These are phyloP conservation scores for Wickerhamiella lipophila DNA, from an alignment of 805 yeast genomes.

Conservation along the genomic window DNA sequence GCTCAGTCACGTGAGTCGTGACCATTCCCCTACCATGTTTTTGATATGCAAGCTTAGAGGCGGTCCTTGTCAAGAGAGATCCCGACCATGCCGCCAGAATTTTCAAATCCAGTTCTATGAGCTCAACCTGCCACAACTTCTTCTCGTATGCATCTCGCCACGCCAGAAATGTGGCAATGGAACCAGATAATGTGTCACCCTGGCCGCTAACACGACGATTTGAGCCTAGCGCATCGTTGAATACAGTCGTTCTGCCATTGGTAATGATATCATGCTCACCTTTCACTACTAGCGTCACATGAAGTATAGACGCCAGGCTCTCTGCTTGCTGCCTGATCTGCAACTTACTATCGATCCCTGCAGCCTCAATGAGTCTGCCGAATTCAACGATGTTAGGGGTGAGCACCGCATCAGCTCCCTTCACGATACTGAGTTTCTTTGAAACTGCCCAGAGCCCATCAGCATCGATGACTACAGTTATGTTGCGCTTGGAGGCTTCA, in stretches of 20 bases:
- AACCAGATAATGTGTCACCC: constrained; percentile 85
- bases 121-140: constrained; percentile 43
- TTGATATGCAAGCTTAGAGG: constrained; percentile 52
- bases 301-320: constrained; percentile 37
- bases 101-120: constrained; percentile 24
- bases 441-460: constrained; percentile 68
- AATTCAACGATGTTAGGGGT: constrained; percentile 91
- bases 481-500: constrained; percentile 40
- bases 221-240: constrained; percentile 47
- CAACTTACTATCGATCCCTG: constrained; percentile 24
- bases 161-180: constrained; percentile 66
- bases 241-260: constrained; percentile 33
- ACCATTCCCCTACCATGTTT: constrained; percentile 67
- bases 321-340: constrained; percentile 25
- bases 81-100: constrained; percentile 63
- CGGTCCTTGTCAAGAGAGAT: constrained; percentile 48
- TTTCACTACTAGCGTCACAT: constrained; percentile 57
- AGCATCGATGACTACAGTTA: constrained; percentile 80
- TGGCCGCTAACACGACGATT: constrained; percentile 86
- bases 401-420: constrained; percentile 47
- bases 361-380: constrained; percentile 45
- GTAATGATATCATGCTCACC: constrained; percentile 58
- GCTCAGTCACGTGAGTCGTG: constrained; percentile 65
- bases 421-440: constrained; percentile 40
- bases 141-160: constrained; percentile 61